Base-by-base conservation (phyloP, 2,329 filamentous ascomycete species). In the Hypomyces rosellus region DNA sequence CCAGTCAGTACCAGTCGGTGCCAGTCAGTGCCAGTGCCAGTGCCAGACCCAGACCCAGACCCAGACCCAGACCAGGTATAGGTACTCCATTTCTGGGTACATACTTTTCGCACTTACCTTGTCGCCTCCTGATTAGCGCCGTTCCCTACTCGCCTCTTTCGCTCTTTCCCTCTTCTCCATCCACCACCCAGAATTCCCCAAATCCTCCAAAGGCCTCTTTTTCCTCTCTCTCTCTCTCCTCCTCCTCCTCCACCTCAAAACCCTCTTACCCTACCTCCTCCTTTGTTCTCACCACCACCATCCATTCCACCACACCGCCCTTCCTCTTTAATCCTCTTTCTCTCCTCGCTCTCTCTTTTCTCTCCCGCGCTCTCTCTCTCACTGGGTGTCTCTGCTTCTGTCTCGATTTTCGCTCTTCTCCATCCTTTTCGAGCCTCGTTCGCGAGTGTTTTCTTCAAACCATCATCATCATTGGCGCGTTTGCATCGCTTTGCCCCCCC, bases 291-390 rank as follows among this genome's bases (percentile, higher is more conserved):
- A 61, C 58, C 46, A 52, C 45, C 50, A 49, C 59, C 62, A 59
- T 59, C 57, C 25, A 30, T 30, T 30, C 25, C 25, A 30, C 25
- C 25, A 60, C 59, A 59, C 63, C 62, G 61, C 64, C 61, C 40
- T 60, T 63, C 58, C 59, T 60, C 60, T 63, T 63, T 54, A 49
- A 45, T 51, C 54, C 52, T 60, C 57, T 58, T 50, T 59, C 55
- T 58, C 55, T 61, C 60, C 58, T 58, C 60, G 58, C 60, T 57
- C 58, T 59, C 55, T 60, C 57, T 54, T 57, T 57, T 57, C 54
- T 57, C 41, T 44, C 20, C 14, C 20, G 13, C 41, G 13, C 41
- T 14, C 18, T n/a, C 41, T 22, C 41, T 14, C 25, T 44, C 30
- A 25, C 41, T 16, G 14, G 15, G 13, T 41, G 5, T 41, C 38